These are phyloP conservation scores for Pestalotiopsis sp. DNA, from an alignment of 2,329 filamentous ascomycete genomes.

Conservation along the genomic window DNA sequence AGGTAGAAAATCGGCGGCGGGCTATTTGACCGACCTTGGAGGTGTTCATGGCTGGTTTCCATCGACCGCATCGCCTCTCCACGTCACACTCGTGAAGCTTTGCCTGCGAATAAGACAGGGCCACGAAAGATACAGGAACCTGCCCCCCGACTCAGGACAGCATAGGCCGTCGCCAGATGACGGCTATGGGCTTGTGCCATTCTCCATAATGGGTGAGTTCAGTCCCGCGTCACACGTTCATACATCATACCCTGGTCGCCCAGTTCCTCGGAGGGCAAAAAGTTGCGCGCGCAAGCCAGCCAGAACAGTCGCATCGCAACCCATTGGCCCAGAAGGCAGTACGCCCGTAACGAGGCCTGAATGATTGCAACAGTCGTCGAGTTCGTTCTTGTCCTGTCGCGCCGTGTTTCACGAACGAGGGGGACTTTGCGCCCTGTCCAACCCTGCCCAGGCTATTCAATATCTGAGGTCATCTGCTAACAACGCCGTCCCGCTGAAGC, in stretches of 20 bases:
- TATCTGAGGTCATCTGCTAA: constrained; percentile 23
- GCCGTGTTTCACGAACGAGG: constrained; percentile 14
- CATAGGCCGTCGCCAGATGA: neutral
- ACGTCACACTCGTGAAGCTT: neutral
- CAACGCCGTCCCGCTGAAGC: constrained; percentile 40
- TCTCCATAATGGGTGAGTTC: constrained; percentile 15
- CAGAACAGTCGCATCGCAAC: neutral
- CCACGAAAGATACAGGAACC: constrained; percentile 1
- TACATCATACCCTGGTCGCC: constrained; percentile 4
- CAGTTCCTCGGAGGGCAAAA: constrained; percentile 8
- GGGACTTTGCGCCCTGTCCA: neutral
- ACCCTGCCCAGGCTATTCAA: constrained; percentile 9
- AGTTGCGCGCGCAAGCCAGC: neutral
- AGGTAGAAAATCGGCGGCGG: neutral
- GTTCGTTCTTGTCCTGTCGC: constrained; percentile 4
- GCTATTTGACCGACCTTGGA: neutral
- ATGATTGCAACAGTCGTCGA: neutral
- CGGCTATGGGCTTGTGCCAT: constrained; percentile 12
- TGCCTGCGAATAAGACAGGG: constrained; percentile 7
- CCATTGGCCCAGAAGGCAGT: constrained; percentile 15
- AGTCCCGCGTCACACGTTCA: constrained; percentile 2
- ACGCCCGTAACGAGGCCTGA: constrained; percentile 4
- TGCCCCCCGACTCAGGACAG: neutral
- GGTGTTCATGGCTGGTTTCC: neutral
- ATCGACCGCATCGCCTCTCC: neutral